These are phyloP conservation scores for Claviceps digitariae DNA, from an alignment of 2,329 filamentous ascomycete genomes.

Conservation along the genomic window DNA sequence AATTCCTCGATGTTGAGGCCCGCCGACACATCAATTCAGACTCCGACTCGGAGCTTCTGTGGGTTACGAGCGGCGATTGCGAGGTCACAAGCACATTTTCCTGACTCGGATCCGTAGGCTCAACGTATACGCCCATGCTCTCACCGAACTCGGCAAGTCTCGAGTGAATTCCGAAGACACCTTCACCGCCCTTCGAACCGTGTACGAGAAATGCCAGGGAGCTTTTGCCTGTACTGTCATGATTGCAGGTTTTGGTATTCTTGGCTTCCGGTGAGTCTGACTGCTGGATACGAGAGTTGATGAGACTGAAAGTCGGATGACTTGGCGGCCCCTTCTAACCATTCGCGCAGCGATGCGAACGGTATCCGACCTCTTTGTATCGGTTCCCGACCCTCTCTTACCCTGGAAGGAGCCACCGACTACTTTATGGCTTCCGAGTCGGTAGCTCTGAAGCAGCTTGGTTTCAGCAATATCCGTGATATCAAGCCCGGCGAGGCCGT, in stretches of 20 bases:
- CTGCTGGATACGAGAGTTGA: background rate
- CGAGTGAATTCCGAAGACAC: slow-evolving; percentile 68
- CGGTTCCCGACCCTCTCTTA: slow-evolving; percentile 57
- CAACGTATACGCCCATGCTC: slow-evolving; percentile 75
- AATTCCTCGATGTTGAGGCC: slow-evolving; percentile 62
- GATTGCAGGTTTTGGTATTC: slow-evolving; percentile 67
- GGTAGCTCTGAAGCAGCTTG: slow-evolving; percentile 68
- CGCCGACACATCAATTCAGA: slow-evolving; percentile 85
- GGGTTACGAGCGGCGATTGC: background rate
- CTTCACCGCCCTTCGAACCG: slow-evolving; percentile 56
- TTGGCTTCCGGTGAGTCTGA: slow-evolving; percentile 49
- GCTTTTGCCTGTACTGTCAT: slow-evolving; percentile 72
- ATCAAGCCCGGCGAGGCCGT: slow-evolving; percentile 76
- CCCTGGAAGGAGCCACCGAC: slow-evolving; percentile 50
- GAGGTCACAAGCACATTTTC: background rate
- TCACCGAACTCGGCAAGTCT: slow-evolving; percentile 68
- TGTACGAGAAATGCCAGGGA: slow-evolving; percentile 61
- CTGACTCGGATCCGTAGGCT: slow-evolving; percentile 27
- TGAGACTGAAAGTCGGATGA: background rate
- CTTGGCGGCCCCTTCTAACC: background rate
- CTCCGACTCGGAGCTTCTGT: slow-evolving; percentile 56
- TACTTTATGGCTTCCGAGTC: slow-evolving; percentile 91
- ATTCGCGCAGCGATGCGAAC: slow-evolving; percentile 4
- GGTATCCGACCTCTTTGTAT: slow-evolving; percentile 74
- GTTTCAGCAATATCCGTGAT: slow-evolving; percentile 62